Evolutionary conservation across 371 early-diverging fungal species (phyloP), one percentile per base, ranked within the genome.

Genomic region (Saksenaea vasiformis): DNA sequence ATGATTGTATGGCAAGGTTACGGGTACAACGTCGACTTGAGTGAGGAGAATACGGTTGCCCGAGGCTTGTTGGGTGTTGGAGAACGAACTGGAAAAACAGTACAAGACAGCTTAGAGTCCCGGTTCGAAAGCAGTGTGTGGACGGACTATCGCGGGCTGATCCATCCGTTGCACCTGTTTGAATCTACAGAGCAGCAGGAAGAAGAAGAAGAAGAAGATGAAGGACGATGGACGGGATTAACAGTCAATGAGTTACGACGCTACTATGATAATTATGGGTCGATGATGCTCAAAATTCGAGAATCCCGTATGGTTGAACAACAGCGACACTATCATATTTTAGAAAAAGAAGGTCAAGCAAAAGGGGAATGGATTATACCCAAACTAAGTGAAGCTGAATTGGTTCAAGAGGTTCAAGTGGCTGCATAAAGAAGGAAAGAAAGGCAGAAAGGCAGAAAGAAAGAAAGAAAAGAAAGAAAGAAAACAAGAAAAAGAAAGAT

Each of bases 211-310:
- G 34, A 66, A 2, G 27, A 39, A 1, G 56, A 62, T 11, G 51
- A 63, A 24, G 63, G 60, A 19, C 59, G 59, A 19, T 78, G 78
- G 74, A 34, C 58, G 3, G 69, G 65, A 0, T 47, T 78, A 10
- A 66, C 44, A 47, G 79, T 78, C 0, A 59, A 51, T 17, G 79
- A 78, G 37, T 61, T 78, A 41, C 64, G 60, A 62, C 69, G 68
- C 2, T 78, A 78, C 44, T 78, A 60, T 54, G 73, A 75, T 53
- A 78, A 78, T 28, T 78, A 78, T 61, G 79, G 79, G 7, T 78
- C 79, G 9, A 75, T 78, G 76, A 67, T 78, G 61, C 61, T 78
- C 19, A 73, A 72, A 54, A 67, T 78, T 35, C 65, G 76, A 36
- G 71, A 78, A 57, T 35, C 69, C 11, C 64, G 75, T 35, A 78